Conservation (phyloP, 495 filamentous ascomycete genomes). For the Parathielavia appendiculata region DNA sequence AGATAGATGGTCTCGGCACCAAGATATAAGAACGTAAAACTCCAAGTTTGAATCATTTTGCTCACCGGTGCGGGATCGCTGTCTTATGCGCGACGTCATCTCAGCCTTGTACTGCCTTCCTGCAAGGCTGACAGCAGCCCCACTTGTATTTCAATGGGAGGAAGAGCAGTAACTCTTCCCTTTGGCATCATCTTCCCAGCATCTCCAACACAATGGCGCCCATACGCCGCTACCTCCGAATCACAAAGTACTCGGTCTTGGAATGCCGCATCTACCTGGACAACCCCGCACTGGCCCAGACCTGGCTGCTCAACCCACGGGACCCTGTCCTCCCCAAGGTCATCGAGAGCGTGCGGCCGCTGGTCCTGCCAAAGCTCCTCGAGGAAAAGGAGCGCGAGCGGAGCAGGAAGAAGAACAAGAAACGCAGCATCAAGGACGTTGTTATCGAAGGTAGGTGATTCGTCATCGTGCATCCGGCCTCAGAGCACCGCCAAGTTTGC, state of each 20-base stretch:
- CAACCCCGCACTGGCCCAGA: constrained; percentile 67
- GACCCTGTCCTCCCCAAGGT: constrained; percentile 72
- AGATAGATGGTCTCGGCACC: no score
- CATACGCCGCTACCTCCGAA: constrained; percentile 75
- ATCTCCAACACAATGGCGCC: constrained; percentile 57
- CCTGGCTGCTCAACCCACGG: constrained; percentile 75
- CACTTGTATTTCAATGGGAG: not conserved
- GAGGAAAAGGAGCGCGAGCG: constrained; percentile 73
- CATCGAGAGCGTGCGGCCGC: constrained; percentile 73
- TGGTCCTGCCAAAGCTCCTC: constrained; percentile 81
- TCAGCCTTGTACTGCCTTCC: no score
- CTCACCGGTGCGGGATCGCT: no score
- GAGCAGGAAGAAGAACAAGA: constrained; percentile 54
- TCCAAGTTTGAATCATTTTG: no score
- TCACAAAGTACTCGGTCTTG: constrained; percentile 83
- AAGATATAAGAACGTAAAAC: no score
- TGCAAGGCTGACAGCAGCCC: not conserved
- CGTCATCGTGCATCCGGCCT: not conserved
- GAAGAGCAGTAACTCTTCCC: not conserved
- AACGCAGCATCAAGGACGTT: constrained; percentile 80
- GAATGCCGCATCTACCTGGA: constrained; percentile 95
- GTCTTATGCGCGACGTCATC: no score
- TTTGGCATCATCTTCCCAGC: no score
- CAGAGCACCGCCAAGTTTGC: not conserved
- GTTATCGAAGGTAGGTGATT: constrained; percentile 63